These are phyloP conservation scores for Thyridium curvatum DNA, from an alignment of 2,329 filamentous ascomycete species.

Conservation along the genomic window DNA sequence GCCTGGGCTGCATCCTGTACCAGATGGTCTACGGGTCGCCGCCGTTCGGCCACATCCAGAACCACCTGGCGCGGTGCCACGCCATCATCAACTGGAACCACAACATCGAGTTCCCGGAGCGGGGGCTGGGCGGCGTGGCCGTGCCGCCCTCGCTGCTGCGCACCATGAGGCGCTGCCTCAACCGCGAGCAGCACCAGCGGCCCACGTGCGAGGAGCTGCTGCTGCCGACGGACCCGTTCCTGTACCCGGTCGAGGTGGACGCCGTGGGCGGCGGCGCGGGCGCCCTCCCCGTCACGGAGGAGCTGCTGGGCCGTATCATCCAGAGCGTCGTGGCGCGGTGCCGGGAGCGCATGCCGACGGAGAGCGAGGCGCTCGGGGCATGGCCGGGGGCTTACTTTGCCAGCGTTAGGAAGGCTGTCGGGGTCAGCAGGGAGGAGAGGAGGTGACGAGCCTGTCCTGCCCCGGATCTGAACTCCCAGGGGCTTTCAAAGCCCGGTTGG, in stretches of 20 bases:
- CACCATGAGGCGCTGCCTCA: constrained; percentile 58
- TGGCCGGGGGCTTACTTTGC: constrained; percentile 60
- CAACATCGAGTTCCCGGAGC: constrained; percentile 63
- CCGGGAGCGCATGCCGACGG: constrained; percentile 51
- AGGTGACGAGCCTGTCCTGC: too few relatives aligned
- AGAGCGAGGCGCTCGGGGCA: constrained; percentile 45
- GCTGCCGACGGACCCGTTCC: constrained; percentile 51
- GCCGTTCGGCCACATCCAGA: constrained; percentile 87
- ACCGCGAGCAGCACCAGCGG: constrained; percentile 54
- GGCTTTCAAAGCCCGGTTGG: too few relatives aligned
- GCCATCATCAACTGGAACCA: constrained; percentile 78
- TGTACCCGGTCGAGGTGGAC: constrained; percentile 54
- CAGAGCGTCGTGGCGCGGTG: constrained; percentile 56
- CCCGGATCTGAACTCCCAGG: too few relatives aligned
- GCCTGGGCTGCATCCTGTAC: constrained; percentile 90
- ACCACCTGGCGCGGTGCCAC: constrained; percentile 79
- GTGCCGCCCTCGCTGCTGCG: constrained; percentile 54
- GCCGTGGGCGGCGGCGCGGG: constrained; percentile 27
- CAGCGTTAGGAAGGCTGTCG: constrained; percentile 47
- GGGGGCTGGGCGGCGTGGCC: constrained; percentile 58
- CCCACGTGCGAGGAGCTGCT: constrained; percentile 60
- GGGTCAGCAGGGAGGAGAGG: constrained; percentile 19
- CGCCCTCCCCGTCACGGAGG: constrained; percentile 55
- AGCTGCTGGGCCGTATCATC: constrained; percentile 54
- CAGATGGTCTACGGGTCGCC: constrained; percentile 98